Evolutionary conservation across 495 filamentous ascomycete genomes (phyloP).

Genomic region (Penicillium subrubescens): DNA sequence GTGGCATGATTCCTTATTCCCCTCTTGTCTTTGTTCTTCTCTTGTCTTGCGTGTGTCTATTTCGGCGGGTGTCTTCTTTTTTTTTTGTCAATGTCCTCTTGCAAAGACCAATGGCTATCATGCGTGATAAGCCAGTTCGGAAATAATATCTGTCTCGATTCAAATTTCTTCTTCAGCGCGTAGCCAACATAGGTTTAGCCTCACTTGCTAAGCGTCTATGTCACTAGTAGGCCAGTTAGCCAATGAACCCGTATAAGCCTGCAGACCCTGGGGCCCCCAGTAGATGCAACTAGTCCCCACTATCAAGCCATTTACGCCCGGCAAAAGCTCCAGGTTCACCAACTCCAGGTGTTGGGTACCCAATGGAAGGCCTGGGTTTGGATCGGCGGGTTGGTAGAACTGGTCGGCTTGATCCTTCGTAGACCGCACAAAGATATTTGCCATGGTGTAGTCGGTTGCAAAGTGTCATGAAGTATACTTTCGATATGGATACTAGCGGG

Average conservation of each 20-base stretch:
- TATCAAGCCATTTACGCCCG: background rate
- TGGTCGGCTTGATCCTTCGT: background rate
- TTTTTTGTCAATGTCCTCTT: conserved; percentile 15
- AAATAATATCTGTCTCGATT: conserved; percentile 21
- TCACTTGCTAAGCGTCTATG: background rate
- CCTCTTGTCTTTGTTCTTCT: conserved; percentile 13
- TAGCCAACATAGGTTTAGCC: background rate
- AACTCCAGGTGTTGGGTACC: conserved; percentile 3
- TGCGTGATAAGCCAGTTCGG: conserved; percentile 6
- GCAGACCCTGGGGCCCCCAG: background rate
- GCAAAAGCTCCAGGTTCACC: background rate
- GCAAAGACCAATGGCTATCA: background rate
- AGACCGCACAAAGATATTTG: background rate
- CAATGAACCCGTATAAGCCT: background rate
- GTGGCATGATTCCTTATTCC: conserved; percentile 27
- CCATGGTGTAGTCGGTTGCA: background rate
- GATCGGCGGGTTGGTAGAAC: background rate
- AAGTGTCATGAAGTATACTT: background rate
- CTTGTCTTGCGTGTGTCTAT: conserved; percentile 3
- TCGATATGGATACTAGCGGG: background rate
- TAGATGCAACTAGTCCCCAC: background rate
- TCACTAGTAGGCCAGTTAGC: background rate
- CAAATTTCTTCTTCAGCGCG: background rate
- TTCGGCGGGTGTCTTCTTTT: conserved; percentile 15
- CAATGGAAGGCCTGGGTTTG: conserved; percentile 9